Conservation (phyloP, 805 yeast species). For the Myxozyma nipponensis region DNA sequence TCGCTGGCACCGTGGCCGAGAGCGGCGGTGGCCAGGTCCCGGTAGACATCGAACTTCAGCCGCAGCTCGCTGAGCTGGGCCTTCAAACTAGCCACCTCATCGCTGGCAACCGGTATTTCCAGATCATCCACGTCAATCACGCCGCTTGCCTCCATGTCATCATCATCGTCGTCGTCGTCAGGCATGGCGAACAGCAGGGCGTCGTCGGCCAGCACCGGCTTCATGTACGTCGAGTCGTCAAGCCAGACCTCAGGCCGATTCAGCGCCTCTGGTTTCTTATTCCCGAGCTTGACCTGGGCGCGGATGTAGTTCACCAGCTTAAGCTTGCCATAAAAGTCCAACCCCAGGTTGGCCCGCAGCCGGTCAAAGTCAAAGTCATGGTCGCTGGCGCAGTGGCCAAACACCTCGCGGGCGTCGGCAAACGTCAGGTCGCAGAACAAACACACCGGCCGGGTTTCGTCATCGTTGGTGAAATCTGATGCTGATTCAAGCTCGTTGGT, state of each 20-base stretch:
- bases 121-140: neutral
- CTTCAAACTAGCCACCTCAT: neutral
- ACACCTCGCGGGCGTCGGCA: conserved; percentile 25
- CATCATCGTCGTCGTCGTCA: conserved; percentile 15
- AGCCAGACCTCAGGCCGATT: conserved; percentile 2
- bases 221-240: conserved; percentile 8
- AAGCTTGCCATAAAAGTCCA: conserved; percentile 32
- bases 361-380: conserved; percentile 29
- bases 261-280: conserved; percentile 1
- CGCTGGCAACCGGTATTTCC: neutral
- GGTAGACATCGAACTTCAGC: conserved; percentile 23
- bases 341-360: conserved; percentile 20
- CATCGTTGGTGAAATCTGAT: conserved; percentile 31
- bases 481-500: conserved; percentile 32
- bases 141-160: neutral
- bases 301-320: conserved; percentile 33
- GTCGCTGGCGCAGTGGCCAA: conserved; percentile 25
- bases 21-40: conserved; percentile 15
- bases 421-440: conserved; percentile 25
- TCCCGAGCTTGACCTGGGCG: conserved; percentile 2
- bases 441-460: conserved; percentile 28
- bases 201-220: conserved; percentile 7
- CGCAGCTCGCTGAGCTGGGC: conserved; percentile 15
- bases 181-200: conserved; percentile 19
- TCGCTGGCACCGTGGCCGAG: neutral